A percentile compares a stretch with the other conserved stretches of the same genome.
phyloP scores from a whole-genome alignment of 768 basidiomycete species.

The Phaeolepiota aurea region DNA sequence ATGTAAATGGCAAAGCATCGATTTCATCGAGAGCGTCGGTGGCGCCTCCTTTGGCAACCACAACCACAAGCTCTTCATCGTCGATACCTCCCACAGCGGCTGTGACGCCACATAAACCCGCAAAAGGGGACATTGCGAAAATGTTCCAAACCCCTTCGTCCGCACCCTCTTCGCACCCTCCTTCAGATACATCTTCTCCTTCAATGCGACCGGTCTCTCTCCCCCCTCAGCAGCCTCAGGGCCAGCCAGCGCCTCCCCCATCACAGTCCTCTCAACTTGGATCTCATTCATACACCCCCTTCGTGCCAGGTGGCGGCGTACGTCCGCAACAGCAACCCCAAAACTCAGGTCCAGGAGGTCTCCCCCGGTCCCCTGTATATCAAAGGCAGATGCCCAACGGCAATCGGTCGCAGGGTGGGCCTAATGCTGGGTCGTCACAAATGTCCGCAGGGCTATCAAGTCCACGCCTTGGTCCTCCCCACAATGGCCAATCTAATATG shows the following conservation, averaged over 20 bases:
- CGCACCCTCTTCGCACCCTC: conserved; percentile 40
- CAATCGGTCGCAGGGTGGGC: conserved; percentile 47
- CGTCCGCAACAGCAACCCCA: conserved; percentile 37
- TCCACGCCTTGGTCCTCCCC: conserved; percentile 57
- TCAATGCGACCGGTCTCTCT: conserved; percentile 45
- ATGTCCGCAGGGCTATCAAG: conserved; percentile 42
- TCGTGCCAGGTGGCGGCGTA: conserved; percentile 35
- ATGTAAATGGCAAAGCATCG: conserved; percentile 57
- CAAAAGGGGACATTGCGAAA: conserved; percentile 48
- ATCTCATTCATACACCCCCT: conserved; percentile 35
- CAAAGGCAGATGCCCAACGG: conserved; percentile 58
- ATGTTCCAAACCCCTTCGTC: conserved; percentile 52
- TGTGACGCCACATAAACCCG: conserved; percentile 27
- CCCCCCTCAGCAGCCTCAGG: conserved; percentile 29
- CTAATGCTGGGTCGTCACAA: conserved; percentile 43
- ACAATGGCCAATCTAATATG: conserved; percentile 41
- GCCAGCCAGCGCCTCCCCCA: conserved; percentile 24
- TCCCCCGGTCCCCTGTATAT: conserved; percentile 62
- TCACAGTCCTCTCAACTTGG: conserved; percentile 36
- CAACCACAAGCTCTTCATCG: conserved; percentile 30
- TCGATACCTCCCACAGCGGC: conserved; percentile 23
- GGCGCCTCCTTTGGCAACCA: conserved; percentile 16
- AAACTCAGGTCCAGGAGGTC: conserved; percentile 34
- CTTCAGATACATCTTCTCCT: conserved; percentile 51
- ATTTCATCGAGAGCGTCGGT: conserved; percentile 32